A percentile compares a stretch with the other conserved stretches of the same genome.
These are phyloP conservation scores for Staphylotrichum tortipilum DNA, from an alignment of 495 filamentous ascomycete genomes.

Conservation along the genomic window DNA sequence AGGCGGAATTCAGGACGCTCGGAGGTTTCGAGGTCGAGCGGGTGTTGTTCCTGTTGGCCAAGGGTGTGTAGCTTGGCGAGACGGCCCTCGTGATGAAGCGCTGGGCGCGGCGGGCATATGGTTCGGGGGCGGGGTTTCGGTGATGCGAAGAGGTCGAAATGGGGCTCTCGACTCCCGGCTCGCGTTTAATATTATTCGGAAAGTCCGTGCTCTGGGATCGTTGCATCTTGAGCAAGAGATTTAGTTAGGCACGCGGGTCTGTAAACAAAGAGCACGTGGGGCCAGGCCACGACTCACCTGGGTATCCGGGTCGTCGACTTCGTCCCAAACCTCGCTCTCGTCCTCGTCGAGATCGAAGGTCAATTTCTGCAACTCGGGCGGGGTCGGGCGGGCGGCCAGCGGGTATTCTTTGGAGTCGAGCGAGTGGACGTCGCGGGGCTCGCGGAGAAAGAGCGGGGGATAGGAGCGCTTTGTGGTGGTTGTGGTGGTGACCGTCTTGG, in stretches of 20 bases:
- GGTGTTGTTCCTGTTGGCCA: conserved; percentile 20
- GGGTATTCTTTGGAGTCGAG: conserved; percentile 87
- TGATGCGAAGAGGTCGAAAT: conserved; percentile 16
- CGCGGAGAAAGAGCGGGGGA: conserved; percentile 70
- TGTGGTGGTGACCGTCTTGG: conserved; percentile 78
- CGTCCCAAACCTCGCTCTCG: conserved; percentile 53
- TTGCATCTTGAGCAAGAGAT: conserved; percentile 22
- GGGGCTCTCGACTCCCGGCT: conserved; percentile 26
- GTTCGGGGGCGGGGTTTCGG: conserved; percentile 14
- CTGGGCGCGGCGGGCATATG: conserved; percentile 16
- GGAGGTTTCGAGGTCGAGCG: conserved; percentile 19
- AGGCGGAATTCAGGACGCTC: conserved; percentile 11
- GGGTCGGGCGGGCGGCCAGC: conserved; percentile 72
- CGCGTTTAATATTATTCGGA: conserved; percentile 24
- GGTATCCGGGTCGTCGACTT: conserved; percentile 47
- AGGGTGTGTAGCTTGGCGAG: conserved; percentile 28
- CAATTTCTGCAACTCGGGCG: conserved; percentile 61
- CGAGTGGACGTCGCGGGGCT: conserved; percentile 61
- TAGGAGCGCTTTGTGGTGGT: conserved; percentile 88
- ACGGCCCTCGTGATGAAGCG: conserved; percentile 20
- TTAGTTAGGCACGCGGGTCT: neutral
- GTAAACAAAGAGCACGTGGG: neutral
- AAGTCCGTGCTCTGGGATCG: conserved; percentile 28
- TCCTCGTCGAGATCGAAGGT: conserved; percentile 52
- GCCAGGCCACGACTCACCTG: conserved; percentile 4